Percentiles rank a stretch among this genome's conserved stretches.
Evolutionary conservation across 83 land plant species (phyloP).

Genomic region (Thuja plicata): DNA sequence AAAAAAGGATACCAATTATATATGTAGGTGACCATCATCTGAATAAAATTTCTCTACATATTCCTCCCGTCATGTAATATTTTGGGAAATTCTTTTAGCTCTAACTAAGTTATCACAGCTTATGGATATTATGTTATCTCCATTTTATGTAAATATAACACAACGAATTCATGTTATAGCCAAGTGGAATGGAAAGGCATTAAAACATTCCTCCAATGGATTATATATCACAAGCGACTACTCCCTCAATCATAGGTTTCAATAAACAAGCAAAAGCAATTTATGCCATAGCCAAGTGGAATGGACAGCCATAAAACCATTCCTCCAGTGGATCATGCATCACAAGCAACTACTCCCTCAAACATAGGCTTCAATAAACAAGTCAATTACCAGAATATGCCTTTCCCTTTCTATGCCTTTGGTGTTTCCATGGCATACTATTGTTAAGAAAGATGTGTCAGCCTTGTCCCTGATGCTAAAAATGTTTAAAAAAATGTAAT

Average conservation of each 20-base stretch:
- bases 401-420: not conserved
- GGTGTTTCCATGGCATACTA: no score
- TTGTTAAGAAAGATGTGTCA: no score
- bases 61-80: not conserved
- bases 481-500: no score
- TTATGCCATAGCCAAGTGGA: not conserved
- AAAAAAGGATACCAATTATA: not conserved
- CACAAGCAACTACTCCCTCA: not conserved
- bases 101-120: not conserved
- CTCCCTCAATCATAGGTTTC: not conserved
- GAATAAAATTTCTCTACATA: not conserved
- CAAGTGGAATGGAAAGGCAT: not conserved
- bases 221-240: not conserved
- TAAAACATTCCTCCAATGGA: not conserved
- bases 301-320: not conserved
- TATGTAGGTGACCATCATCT: not conserved
- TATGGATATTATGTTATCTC: not conserved
- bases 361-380: not conserved
- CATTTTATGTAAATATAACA: not conserved
- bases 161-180: not conserved
- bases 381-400: not conserved
- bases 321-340: not conserved
- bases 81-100: not conserved
- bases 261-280: not conserved
- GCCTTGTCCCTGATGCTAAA: no score